Base-by-base conservation (phyloP, 2,329 filamentous ascomycete species). In the Fusarium sp. region DNA sequence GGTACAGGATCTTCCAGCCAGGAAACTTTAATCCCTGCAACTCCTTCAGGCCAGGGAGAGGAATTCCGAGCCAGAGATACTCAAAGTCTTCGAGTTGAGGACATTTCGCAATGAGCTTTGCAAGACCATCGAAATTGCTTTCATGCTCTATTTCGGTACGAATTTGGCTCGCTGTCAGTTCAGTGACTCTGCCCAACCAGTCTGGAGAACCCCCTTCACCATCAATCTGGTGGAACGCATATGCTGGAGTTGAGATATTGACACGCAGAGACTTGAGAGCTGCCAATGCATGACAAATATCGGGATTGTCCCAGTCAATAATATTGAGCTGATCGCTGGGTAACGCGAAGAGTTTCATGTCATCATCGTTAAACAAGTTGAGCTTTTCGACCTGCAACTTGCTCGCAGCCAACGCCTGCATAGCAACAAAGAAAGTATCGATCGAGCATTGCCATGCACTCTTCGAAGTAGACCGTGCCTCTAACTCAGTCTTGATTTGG, bases 41-140 rank as follows among this genome's bases (percentile, higher is more conserved):
- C 1, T 30, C 22, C 2, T 19, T 9, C 14, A 53, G 3, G 4
- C 26, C 26, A 8, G 24, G 39, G 4, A 44, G 15, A 13, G 32
- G 30, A 22, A 47, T 48, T 0, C 14, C 20, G 1, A 55, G 22
- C 11, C 20, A 30, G 4, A 19, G 30, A 4, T 48, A 30, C 10
- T 43, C 37, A 19, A 60, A 37, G 11, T 48, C 24, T n/a, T 49
- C 24, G 8, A 56, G 51, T 5, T 15, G 37, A 19, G 51, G 44
- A 14, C 44, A 40, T 10, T 48, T 30, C 4, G 7, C 30, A 1
- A 49, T 24, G 10, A 49, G 7, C 32, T 8, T 44, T 6, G 24
- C 17, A 15, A 60, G 30, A 17, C 44, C 24, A 20, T 22, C 15
- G 20, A 49, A 26, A 8, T 44, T 39, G 8, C 13, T 17, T n/a